Conservation (phyloP, 441 rosid genomes). For the Codiaeum variegatum region DNA sequence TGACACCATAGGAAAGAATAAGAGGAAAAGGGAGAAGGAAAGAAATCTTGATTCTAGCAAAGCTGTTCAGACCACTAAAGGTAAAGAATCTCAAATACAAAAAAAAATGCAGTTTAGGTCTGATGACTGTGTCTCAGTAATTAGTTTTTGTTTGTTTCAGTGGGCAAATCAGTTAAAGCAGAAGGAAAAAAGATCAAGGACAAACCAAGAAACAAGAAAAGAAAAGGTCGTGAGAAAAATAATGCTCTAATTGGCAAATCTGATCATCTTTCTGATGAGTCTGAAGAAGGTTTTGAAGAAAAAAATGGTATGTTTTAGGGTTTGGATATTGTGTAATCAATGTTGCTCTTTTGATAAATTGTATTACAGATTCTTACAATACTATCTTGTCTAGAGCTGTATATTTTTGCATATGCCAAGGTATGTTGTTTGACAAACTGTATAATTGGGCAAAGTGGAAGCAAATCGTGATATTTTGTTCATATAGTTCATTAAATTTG, state of each 20-base stretch:
- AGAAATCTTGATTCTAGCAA: conserved; percentile 16
- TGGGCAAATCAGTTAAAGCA: conserved; percentile 7
- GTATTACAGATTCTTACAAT: background rate
- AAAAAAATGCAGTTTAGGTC: background rate
- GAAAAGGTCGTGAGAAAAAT: conserved; percentile 21
- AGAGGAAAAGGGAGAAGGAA: conserved; percentile 32
- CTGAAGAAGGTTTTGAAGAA: conserved; percentile 17
- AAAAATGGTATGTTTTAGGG: conserved; percentile 17
- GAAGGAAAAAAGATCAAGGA: conserved; percentile 24
- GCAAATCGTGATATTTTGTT: background rate
- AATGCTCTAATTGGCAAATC: conserved; percentile 7
- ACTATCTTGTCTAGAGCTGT: background rate
- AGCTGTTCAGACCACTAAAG: conserved; percentile 17
- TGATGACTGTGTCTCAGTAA: background rate
- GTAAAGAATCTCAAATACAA: background rate
- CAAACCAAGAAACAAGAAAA: conserved; percentile 25
- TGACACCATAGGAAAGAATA: conserved; percentile 28
- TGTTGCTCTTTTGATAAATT: background rate
- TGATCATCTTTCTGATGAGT: conserved; percentile 13
- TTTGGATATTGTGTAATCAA: background rate
- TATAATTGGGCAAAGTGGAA: background rate
- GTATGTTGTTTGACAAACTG: background rate
- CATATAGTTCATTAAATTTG: background rate
- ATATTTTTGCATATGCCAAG: background rate
- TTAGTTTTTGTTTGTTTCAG: conserved; percentile 13